Conservation (phyloP, 75 land plant genomes). For the Picea sitchensis region DNA sequence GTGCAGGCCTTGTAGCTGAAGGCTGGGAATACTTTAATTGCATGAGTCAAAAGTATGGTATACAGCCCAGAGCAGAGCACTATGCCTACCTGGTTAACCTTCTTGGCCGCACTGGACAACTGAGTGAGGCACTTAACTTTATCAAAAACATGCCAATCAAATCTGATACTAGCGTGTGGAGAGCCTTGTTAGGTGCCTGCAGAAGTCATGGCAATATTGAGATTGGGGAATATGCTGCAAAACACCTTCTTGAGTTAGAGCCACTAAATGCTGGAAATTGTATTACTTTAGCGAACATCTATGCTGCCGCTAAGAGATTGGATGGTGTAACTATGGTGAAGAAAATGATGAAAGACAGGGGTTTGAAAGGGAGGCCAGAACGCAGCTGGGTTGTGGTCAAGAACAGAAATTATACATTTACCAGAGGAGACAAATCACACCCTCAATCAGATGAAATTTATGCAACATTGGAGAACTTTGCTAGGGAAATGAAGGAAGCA, state of each 20-base stretch:
- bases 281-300: constrained; percentile 1
- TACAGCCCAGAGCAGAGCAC: constrained; percentile 8
- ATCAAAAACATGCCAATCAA: not conserved
- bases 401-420: constrained; percentile 3
- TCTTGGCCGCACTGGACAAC: not conserved
- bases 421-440: constrained; percentile 8
- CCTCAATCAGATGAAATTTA: constrained; percentile 10
- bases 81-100: constrained; percentile 4
- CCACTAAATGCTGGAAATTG: not conserved
- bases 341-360: not conserved
- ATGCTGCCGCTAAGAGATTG: not conserved
- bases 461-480: constrained; percentile 5
- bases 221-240: constrained; percentile 1
- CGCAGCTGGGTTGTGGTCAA: not conserved
- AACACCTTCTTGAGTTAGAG: not conserved
- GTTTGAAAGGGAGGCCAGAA: not conserved
- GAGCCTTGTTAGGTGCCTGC: not conserved
- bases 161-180: not conserved
- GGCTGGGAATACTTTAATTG: not conserved
- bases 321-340: not conserved
- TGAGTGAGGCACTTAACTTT: not conserved
- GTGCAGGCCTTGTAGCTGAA: constrained; percentile 1
- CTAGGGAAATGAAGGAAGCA: not conserved
- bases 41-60: not conserved
- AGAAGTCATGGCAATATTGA: not conserved